These are phyloP conservation scores for Lupinus albus DNA, from an alignment of 306 rosid species.

Conservation along the genomic window DNA sequence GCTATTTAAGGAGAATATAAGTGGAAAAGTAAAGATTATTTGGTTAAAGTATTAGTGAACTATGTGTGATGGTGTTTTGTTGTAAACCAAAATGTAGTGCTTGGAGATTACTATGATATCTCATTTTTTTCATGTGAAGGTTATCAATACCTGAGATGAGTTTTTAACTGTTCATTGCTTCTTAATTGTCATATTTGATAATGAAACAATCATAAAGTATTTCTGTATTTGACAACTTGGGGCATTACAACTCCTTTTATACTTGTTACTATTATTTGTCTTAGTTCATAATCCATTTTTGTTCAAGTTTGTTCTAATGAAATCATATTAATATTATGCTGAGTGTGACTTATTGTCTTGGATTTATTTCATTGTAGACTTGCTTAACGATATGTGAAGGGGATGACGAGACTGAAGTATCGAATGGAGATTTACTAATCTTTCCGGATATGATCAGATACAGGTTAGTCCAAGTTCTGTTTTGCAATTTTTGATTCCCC, in stretches of 20 bases:
- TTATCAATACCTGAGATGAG: too few species aligned
- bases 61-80: not conserved
- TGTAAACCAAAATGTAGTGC: too few species aligned
- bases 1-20: not conserved
- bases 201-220: too few species aligned
- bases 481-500: constrained; percentile 14
- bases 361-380: constrained; percentile 57
- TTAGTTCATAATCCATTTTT: not conserved
- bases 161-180: too few species aligned
- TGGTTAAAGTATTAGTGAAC: not conserved
- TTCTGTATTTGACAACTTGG: too few species aligned
- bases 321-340: not conserved
- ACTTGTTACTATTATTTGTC: not conserved
- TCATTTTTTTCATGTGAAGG: too few species aligned
- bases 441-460: constrained; percentile 97
- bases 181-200: too few species aligned
- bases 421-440: constrained; percentile 93
- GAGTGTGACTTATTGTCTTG: not conserved
- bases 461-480: constrained; percentile 57
- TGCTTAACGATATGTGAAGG: constrained; percentile 94
- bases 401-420: constrained; percentile 86
- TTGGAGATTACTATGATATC: too few species aligned
- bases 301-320: not conserved
- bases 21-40: constrained; percentile 11
- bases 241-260: too few species aligned